Evolutionary conservation across 495 filamentous ascomycete genomes (phyloP), one percentile per base, ranked within the genome.

Genomic region (Parathielavia appendiculata): DNA sequence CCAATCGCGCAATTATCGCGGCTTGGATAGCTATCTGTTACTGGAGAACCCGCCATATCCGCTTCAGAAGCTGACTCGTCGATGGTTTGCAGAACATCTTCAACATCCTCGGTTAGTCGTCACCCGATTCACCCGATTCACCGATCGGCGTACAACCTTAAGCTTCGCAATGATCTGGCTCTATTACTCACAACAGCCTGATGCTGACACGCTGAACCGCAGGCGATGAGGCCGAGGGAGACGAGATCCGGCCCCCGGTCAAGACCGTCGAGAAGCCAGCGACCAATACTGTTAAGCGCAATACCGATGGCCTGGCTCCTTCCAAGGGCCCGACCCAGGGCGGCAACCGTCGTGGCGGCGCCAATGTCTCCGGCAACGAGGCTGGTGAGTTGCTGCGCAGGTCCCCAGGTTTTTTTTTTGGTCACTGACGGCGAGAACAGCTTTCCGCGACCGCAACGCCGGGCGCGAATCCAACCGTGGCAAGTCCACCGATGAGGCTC

Each of bases 211-310:
- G 68, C 50, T 66, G 32, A 45, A 62, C 54, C 66, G 62, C 64
- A 81, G 96, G 96, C 77, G 89, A 95, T 75, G 86, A 88, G 75
- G 86, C 88, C 71, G 89, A 91, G 73, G 86, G 86, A 69, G 92
- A 91, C 75, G 87, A 88, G 73, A 81, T 82, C 68, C 84, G 84
- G 65, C 86, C 88, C 67, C 91, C 91, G 69, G 83, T 88, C 48
- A 89, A 88, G 80, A 86, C 89, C 65, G 78, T 92, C 66, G 95
- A 97, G 75, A 93, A 88, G 81, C 85, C 88, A 58, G 77, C 81
- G 55, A 78, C 83, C 62, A 85, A 91, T 68, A 79, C 82, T 63
- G 86, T 83, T 76, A 97, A 97, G 86, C 90, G 90, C 76, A 95
- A 96, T 76, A 86, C 81, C 71, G 83, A 87, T 69, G 85, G 84